Evolutionary conservation across 805 yeast genomes (phyloP), one percentile per base, ranked within the genome.

Genomic region (Wickerhamia fluorescens): DNA sequence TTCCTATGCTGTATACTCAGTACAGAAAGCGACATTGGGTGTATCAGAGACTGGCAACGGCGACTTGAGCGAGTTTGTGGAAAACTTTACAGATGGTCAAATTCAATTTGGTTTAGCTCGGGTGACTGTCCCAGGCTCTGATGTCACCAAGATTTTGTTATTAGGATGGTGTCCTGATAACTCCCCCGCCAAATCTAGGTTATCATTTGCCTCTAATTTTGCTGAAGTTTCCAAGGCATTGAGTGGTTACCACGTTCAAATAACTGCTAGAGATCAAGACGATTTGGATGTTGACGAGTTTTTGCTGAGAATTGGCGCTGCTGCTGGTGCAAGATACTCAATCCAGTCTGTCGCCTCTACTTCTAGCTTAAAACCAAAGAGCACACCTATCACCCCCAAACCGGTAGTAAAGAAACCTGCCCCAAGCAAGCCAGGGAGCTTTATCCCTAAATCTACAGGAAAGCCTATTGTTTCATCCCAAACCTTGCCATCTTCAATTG

Each of bases 161-260:
- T 67, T 92, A 21, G 97, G 96, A 29, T 89, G 96, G 96, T 84
- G 95, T 60, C 98, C 98, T 5, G 97, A 92, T 55, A 84, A 89
- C 33, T 88, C 95, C 14, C 94, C 96, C 29, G 39, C 68, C 66
- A 81, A 78, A 49, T 66, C 79, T 16, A 72, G 86, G 44, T 71
- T 84, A 25, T 77, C 87, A 2, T 83, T 78, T 57, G 87, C 89
- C 16, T 60, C 75, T 36, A 83, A 82, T 54, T 78, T 81, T 41
- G 86, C 84, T 23, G 83, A 78, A 23, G 82, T 83, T 13, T 73
- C 87, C 16, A 75, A 68, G 35, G 64, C 75, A 13, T 66, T 83
- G 47, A 68, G 68, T 42, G 94, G 95, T 26, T 92, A 89, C 59
- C 98, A 92, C 52, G 88, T 92, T 31, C 96, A 92, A 58, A 78